These are phyloP conservation scores for Ophiosphaerella korrae DNA, from an alignment of 2,329 filamentous ascomycete genomes.

Conservation along the genomic window DNA sequence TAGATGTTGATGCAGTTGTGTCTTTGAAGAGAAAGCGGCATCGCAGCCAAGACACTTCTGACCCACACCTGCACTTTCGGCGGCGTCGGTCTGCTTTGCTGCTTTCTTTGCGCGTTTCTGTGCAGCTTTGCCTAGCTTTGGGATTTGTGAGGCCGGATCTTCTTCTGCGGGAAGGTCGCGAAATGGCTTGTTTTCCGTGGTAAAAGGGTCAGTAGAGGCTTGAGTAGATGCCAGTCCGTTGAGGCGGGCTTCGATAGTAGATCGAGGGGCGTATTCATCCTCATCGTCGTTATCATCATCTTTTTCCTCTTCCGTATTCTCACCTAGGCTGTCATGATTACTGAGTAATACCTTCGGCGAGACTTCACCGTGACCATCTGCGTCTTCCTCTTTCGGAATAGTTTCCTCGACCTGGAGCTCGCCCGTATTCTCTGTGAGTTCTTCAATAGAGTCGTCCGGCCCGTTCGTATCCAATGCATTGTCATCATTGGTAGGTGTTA, in stretches of 20 bases:
- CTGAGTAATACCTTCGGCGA: no score
- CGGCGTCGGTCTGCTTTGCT: conserved; percentile 45
- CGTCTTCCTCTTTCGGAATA: conserved; percentile 14
- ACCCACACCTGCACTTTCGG: conserved; percentile 42
- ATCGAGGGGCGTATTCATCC: conserved; percentile 46
- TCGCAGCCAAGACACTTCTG: conserved; percentile 79
- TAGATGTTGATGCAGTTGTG: conserved; percentile 75
- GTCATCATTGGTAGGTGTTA: conserved; percentile 37
- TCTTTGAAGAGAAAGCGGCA: conserved; percentile 76
- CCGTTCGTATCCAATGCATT: conserved; percentile 32
- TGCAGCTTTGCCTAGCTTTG: conserved; percentile 55
- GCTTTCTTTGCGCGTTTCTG: conserved; percentile 55
- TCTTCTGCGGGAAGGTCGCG: not conserved
- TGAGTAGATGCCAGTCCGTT: conserved; percentile 17
- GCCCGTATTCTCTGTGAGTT: conserved; percentile 20
- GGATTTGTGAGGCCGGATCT: conserved; percentile 11
- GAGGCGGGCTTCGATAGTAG: conserved; percentile 44
- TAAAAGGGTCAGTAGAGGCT: conserved; percentile 7
- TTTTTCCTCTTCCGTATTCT: conserved; percentile 1
- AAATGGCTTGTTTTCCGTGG: conserved; percentile 4
- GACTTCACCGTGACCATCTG: conserved; percentile 30
- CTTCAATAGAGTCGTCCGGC: conserved; percentile 43
- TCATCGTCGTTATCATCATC: conserved; percentile 35
- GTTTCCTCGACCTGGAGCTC: conserved; percentile 18
- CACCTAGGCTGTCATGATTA: no score